phyloP scores from a whole-genome alignment of 192 early-diverging fungal species.

The Backusella australiensis region DNA sequence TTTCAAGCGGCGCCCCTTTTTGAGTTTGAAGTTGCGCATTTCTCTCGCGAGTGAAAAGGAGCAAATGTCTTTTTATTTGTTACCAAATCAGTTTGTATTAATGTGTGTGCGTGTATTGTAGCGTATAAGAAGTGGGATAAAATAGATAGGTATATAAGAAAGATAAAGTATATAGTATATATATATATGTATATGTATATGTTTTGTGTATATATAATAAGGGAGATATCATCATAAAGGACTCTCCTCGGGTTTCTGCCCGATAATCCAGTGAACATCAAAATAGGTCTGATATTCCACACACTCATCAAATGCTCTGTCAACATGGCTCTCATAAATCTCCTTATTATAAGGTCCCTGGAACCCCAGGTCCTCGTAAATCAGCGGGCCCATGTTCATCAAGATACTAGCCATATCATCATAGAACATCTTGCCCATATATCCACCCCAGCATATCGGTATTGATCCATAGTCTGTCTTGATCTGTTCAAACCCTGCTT shows the following conservation, averaged over 20 bases:
- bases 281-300: constrained; percentile 28
- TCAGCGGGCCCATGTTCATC: not conserved
- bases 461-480: constrained; percentile 22
- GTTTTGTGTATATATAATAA: no score
- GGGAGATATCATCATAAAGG: not conserved
- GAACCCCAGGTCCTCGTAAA: constrained; percentile 4
- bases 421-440: constrained; percentile 27
- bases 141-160: not conserved
- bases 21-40: not conserved
- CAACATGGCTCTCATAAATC: constrained; percentile 3
- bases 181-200: not conserved
- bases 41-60: no score
- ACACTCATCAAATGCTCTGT: constrained; percentile 34
- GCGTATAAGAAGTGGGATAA: not conserved
- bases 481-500: constrained; percentile 1
- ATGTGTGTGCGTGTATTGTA: not conserved
- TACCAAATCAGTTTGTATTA: not conserved
- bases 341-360: not conserved
- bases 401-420: not conserved
- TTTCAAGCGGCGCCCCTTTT: not conserved
- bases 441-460: constrained; percentile 30
- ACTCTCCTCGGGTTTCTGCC: not conserved
- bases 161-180: not conserved
- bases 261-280: constrained; percentile 14
- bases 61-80: no score